phyloP scores from a whole-genome alignment of 2,329 filamentous ascomycete genomes.

The Zasmidium cellare region DNA sequence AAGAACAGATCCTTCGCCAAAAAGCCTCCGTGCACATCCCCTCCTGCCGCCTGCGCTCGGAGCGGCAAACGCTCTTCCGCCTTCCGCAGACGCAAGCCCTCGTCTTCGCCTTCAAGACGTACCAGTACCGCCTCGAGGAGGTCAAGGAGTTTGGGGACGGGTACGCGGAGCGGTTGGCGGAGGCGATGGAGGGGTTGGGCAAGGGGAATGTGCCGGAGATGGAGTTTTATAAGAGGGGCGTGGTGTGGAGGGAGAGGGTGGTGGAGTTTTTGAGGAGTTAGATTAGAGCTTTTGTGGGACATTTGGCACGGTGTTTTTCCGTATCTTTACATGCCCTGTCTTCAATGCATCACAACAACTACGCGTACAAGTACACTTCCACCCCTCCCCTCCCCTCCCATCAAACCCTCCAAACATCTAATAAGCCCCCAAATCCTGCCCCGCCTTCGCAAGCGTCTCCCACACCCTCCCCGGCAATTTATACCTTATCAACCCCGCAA shows the following conservation, averaged over 20 bases:
- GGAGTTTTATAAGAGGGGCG: constrained; percentile 58
- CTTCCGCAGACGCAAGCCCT: constrained; percentile 55
- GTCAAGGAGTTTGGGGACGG: constrained; percentile 56
- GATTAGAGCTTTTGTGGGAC: no score
- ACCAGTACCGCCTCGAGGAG: constrained; percentile 56
- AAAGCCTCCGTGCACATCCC: constrained; percentile 38
- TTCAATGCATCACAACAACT: no score
- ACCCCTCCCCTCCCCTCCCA: no score
- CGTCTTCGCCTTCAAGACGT: constrained; percentile 65
- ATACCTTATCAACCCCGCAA: constrained; percentile 89
- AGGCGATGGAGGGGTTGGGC: constrained; percentile 61
- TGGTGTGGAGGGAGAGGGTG: constrained; percentile 58
- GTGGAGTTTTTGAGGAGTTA: constrained; percentile 48
- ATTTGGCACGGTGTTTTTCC: no score
- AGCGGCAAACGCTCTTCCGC: constrained; percentile 63
- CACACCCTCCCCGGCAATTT: constrained; percentile 83
- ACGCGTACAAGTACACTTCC: no score
- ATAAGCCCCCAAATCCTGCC: constrained; percentile 58
- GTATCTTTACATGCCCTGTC: no score
- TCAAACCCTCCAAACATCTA: no score
- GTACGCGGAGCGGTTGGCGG: constrained; percentile 52
- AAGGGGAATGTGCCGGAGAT: constrained; percentile 59
- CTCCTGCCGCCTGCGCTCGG: constrained; percentile 52
- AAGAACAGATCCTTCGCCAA: constrained; percentile 31
- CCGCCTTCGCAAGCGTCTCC: constrained; percentile 81